Conservation (phyloP, 192 early-diverging fungal species). For the Linnemannia schmuckeri region DNA sequence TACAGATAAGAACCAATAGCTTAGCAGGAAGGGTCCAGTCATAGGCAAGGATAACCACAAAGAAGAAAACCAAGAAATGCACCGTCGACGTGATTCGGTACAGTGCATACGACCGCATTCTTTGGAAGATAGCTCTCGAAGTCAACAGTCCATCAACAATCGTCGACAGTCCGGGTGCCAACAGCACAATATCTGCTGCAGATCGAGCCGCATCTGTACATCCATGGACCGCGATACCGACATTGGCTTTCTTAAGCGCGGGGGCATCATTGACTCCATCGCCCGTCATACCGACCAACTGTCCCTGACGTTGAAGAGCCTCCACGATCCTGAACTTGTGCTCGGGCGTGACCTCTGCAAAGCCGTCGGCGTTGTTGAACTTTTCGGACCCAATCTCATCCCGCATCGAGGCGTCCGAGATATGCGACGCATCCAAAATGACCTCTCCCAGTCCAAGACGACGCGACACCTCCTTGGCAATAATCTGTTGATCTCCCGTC, state of each 20-base stretch:
- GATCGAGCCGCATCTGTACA: constrained; percentile 94
- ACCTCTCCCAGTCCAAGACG: constrained; percentile 89
- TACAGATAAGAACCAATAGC: constrained; percentile 89
- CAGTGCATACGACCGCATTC: constrained; percentile 89
- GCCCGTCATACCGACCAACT: constrained; percentile 91
- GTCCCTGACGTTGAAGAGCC: constrained; percentile 83
- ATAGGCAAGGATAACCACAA: constrained; percentile 84
- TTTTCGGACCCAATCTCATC: constrained; percentile 83
- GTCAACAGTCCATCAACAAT: constrained; percentile 91
- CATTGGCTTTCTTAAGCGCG: constrained; percentile 94
- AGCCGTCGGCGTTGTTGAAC: constrained; percentile 87
- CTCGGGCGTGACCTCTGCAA: constrained; percentile 95
- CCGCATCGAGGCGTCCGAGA: constrained; percentile 72
- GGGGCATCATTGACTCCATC: constrained; percentile 98
- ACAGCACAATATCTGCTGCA: constrained; percentile 93
- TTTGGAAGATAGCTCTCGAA: constrained; percentile 92
- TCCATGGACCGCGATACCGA: constrained; percentile 93
- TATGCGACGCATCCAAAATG: constrained; percentile 85
- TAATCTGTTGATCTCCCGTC: constrained; percentile 93
- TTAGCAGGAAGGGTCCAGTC: constrained; percentile 86
- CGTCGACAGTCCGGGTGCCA: constrained; percentile 87
- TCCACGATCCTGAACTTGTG: constrained; percentile 96
- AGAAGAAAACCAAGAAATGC: constrained; percentile 95
- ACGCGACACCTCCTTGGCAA: constrained; percentile 88
- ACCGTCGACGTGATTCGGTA: constrained; percentile 95